Evolutionary conservation across 768 basidiomycete genomes (phyloP), one percentile per base, ranked within the genome.

Genomic region (Rhodosporidiobolus odoratus): DNA sequence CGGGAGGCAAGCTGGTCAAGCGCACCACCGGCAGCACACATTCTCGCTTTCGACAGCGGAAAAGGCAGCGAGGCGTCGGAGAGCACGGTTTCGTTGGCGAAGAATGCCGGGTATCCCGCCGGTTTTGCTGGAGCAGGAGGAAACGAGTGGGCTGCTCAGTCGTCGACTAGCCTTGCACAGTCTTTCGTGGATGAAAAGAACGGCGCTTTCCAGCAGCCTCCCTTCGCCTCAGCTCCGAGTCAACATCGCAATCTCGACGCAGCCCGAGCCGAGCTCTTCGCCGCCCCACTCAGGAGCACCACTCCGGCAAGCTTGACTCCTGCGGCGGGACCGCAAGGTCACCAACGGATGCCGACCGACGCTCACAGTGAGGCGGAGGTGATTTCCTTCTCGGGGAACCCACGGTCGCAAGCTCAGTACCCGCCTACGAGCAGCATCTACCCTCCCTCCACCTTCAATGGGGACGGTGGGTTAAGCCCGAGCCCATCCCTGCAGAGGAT

Each of bases 311-410:
- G 52, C 52, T 13, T 63, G 15, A 41, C 61, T 2, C 48, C 59
- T 2, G 5, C 62, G 19, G 30, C 54, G 23, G 53, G 27, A 2
- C 19, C 57, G 37, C 41, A 43, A 0, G 37, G 19, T 4, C 50
- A 37, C 21, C 71, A 50, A 45, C 68, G 40, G 41, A 45, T 5
- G n/a, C 52, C 53, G 12, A 69, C 69, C 2, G 63, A 52, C 34
- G 30, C 17, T 3, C 45, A 65, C 50, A 61, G 58, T 63, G 63
- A 65, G 41, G 61, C 60, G 58, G 69, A 65, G 37, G 59, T 70
- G 7, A 70, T 70, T 52, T 60, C 52, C 12, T 70, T 70, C 45
- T 38, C 34, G 10, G 69, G 63, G 9, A 23, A 19, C 2, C 27
- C 67, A 5, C 58, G 62, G 4, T 15, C 61, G 15, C 30, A 25